phyloP scores from a whole-genome alignment of 305 asterid genomes.

The Rubia tinctorum region DNA sequence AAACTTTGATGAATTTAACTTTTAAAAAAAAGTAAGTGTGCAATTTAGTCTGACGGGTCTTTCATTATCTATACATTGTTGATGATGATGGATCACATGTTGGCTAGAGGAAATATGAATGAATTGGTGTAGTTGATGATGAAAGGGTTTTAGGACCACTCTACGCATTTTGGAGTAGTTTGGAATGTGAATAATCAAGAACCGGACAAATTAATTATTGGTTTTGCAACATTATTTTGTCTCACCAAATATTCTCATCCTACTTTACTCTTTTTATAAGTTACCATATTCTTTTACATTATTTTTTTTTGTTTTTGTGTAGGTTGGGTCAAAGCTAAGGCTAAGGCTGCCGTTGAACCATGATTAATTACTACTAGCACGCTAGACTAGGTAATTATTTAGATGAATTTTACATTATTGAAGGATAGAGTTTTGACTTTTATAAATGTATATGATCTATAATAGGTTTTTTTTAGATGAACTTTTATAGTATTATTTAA shows the following conservation, averaged over 20 bases:
- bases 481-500: too few relatives aligned
- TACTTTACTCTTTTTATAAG: neutral
- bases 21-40: too few relatives aligned
- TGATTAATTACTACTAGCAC: neutral
- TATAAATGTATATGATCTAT: too few relatives aligned
- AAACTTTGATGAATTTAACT: too few relatives aligned
- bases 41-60: too few relatives aligned
- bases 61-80: neutral
- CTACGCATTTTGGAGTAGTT: conserved; percentile 2
- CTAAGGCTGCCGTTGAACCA: neutral
- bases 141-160: conserved; percentile 9
- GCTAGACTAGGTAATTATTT: neutral
- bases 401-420: neutral
- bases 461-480: too few relatives aligned
- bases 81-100: conserved; percentile 28
- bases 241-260: neutral
- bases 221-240: conserved; percentile 4
- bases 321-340: neutral
- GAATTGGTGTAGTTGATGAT: conserved; percentile 9
- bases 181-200: neutral
- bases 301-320: neutral
- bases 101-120: conserved; percentile 35
- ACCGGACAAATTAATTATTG: conserved; percentile 1
- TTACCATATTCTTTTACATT: neutral
- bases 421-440: too few relatives aligned